Conservation (phyloP, 2,329 filamentous ascomycete genomes). For the Talaromyces sp. region DNA sequence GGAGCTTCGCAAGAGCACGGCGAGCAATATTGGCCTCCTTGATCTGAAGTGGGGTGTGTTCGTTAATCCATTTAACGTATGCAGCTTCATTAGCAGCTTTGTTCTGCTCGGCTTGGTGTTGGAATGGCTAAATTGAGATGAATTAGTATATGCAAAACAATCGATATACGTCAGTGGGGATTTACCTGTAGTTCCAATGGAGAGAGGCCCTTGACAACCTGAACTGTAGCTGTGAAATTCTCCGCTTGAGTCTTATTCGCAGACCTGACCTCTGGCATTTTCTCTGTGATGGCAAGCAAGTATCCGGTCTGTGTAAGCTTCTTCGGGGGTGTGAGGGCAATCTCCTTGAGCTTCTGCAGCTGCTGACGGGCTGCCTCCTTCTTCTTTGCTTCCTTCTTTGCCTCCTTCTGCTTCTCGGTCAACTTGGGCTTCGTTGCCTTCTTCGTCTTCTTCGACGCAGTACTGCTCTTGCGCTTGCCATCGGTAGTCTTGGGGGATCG, state of each 20-base stretch:
- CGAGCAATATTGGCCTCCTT: conserved; percentile 63
- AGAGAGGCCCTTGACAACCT: conserved; percentile 19
- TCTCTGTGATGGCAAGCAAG: conserved; percentile 25
- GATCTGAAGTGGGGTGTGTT: conserved; percentile 61
- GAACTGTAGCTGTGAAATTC: conserved; percentile 21
- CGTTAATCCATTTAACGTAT: conserved; percentile 58
- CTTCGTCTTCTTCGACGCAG: conserved; percentile 19
- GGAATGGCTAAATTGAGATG: conserved; percentile 52
- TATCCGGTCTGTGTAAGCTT: conserved; percentile 29
- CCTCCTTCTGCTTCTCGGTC: conserved; percentile 35
- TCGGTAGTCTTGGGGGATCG: conserved; percentile 30
- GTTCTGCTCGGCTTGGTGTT: conserved; percentile 54
- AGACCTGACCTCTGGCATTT: conserved; percentile 16
- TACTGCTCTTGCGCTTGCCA: conserved; percentile 29
- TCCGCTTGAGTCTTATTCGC: conserved; percentile 10
- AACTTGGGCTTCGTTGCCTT: conserved; percentile 15
- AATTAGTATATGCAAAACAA: conserved; percentile 4
- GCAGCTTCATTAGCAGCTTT: conserved; percentile 47
- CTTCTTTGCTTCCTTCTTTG: conserved; percentile 33
- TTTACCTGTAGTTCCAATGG: conserved; percentile 28
- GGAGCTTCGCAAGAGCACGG: conserved; percentile 30
- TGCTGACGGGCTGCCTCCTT: conserved; percentile 33
- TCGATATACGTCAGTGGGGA: too few species aligned
- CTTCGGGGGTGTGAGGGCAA: conserved; percentile 41
- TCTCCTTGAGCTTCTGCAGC: conserved; percentile 38